A percentile compares a stretch with the other conserved stretches of the same genome.
phyloP scores from a whole-genome alignment of 2,329 filamentous ascomycete genomes.

The Alternaria brassicae region DNA sequence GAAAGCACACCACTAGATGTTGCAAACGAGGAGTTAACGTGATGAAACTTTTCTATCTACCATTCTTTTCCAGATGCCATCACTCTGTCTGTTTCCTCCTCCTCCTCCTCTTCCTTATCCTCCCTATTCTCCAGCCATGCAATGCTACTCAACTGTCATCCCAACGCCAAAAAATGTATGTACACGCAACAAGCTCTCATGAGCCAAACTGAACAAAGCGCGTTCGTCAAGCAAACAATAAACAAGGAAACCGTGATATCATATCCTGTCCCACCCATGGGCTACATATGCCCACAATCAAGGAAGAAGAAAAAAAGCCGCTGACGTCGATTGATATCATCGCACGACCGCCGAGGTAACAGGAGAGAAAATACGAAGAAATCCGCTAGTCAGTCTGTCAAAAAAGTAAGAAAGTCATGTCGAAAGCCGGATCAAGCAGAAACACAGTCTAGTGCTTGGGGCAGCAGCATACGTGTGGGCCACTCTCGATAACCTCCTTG shows the following conservation, averaged over 20 bases:
- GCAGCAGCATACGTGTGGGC: constrained; percentile 53
- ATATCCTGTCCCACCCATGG: not conserved
- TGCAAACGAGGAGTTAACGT: too few relatives aligned
- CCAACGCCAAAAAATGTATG: not conserved
- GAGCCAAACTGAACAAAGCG: not conserved
- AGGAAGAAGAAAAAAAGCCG: not conserved
- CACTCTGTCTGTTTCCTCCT: not conserved
- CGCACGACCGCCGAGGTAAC: not conserved
- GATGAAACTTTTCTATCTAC: not conserved
- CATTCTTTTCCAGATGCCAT: too few relatives aligned
- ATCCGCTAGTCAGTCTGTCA: constrained; percentile 2
- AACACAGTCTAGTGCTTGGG: constrained; percentile 37
- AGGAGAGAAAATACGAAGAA: not conserved
- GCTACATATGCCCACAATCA: not conserved
- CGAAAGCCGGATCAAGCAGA: not conserved
- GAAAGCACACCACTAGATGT: too few relatives aligned
- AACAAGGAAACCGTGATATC: constrained; percentile 1
- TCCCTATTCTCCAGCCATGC: not conserved
- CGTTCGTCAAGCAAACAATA: not conserved
- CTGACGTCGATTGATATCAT: not conserved
- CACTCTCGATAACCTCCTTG: constrained; percentile 55
- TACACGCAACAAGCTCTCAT: not conserved
- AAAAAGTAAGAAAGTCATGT: constrained; percentile 1
- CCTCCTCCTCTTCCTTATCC: not conserved
- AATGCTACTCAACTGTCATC: not conserved